Conservation (phyloP, 2,329 filamentous ascomycete genomes). For the Nemania serpens region DNA sequence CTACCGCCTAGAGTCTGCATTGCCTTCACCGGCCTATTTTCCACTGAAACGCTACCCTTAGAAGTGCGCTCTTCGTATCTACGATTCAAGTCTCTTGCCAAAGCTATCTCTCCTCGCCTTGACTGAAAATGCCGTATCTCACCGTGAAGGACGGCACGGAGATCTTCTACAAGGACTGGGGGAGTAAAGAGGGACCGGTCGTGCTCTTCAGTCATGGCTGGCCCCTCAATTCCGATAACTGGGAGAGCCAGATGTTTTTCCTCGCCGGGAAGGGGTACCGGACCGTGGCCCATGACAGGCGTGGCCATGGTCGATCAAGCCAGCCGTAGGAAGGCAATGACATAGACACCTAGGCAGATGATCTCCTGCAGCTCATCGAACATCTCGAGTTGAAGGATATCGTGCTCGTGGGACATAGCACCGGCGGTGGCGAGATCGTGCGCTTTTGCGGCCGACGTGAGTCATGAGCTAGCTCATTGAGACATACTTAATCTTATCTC, state of each 20-base stretch:
- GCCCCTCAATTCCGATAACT: conserved; percentile 1
- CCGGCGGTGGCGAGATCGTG: not conserved
- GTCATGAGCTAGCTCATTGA: not conserved
- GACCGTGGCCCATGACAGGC: conserved; percentile 1
- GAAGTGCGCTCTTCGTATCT: too few species aligned
- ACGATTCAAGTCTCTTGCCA: too few species aligned
- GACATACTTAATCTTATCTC: not conserved
- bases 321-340: conserved; percentile 8
- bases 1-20: too few species aligned
- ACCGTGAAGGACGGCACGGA: conserved; percentile 3
- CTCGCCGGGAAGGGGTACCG: conserved; percentile 1
- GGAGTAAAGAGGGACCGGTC: not conserved
- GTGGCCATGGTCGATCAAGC: conserved; percentile 4
- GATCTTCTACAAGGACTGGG: conserved; percentile 12
- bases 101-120: not conserved
- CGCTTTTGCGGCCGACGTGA: not conserved
- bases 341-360: conserved; percentile 5
- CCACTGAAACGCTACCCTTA: too few species aligned
- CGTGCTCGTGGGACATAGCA: conserved; percentile 3
- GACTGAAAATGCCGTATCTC: not conserved
- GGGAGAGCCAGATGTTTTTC: conserved; percentile 11
- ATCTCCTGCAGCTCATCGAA: conserved; percentile 7
- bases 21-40: too few species aligned
- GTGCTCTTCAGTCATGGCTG: conserved; percentile 6
- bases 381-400: conserved; percentile 3